Base-by-base conservation (phyloP, 768 basidiomycete species). In the Sistotremastrum suecicum region DNA sequence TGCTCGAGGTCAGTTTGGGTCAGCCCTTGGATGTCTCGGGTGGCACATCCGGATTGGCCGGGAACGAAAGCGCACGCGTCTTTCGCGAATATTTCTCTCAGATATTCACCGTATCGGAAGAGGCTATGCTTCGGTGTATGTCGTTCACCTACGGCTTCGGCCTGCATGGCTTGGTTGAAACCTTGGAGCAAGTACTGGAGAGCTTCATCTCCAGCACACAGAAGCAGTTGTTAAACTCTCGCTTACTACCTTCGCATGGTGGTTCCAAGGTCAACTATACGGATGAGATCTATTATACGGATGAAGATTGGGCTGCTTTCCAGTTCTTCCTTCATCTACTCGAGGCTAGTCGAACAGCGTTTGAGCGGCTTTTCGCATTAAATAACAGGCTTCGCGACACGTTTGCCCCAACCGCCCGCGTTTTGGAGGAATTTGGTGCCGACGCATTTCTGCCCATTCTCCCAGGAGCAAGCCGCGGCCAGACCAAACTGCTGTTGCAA, bases 61-160 rank as follows among this genome's bases (percentile, higher is more conserved):
- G 62, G 4, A 53, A 58, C 12, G 78, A 81, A 53, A 64, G 66
- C 7, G 76, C 84, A 11, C 71, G 86, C 4, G 57, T 78, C 28
- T 64, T 92, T 51, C 70, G 82, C 49, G 92, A 95, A 56, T 69
- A 78, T 41, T 74, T 80, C 0, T 70, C 80, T 6, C 79, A 86
- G 53, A 70, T 87, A 12, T 84, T 92, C 57, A 71, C 71, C 35
- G 64, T 76, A 34, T 83, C 84, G 9, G 90, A 94, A 53, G 87
- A 85, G 35, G 84, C 85, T 34, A 66, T 91, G 47, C 63, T 63
- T 36, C 73, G 92, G 29, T 89, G 84, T 58, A 66, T 74, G 37
- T 66, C 68, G 0, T 84, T 99, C 58, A 97, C 94, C 2, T 80
- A 94, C 56, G 94, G 94, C 0, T 97, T 88, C 58, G 94, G 82